Evolutionary conservation across 2,329 filamentous ascomycete genomes (phyloP), one percentile per base, ranked within the genome.

Genomic region (Karstenula rhodostoma): DNA sequence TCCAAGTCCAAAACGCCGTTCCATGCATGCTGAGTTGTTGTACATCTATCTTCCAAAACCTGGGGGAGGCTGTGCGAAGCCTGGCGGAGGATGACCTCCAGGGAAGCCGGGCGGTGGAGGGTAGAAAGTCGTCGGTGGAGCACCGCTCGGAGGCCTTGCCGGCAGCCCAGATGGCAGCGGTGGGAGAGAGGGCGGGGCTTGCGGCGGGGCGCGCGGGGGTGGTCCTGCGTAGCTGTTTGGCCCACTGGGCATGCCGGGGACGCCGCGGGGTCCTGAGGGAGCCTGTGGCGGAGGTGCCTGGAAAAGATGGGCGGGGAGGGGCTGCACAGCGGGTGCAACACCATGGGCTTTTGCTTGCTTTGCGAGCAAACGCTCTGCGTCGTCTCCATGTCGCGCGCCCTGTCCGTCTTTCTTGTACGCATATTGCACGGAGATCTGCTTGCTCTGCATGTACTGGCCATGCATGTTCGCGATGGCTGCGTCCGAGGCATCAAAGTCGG

Each of bases 391-490:
- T 60, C 95, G 86, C 81, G 98, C 94, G 70, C 94, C 94, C 81
- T 97, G 97, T 68, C 95, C 95, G 73, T 99, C 95, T 81, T 98
- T 98, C 85, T 99, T 99, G 86, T 97, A 98, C 42, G 95, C 95
- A 78, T 98, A 99, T 79, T 98, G 94, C 47, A 99, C 95, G 2
- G 91, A 92, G 70, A 98, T 90, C 78, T 97, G 92, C 82, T 97
- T 97, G 84, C 95, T 97, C 84, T 96, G 94, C 62, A 99, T 87
- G 79, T 95, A 98, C 81, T 98, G 94, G 54, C 93, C 93, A 77
- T 97, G 91, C 90, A 99, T 94, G 77, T 94, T 95, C 67, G 89
- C 86, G 64, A 96, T 92, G 44, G 95, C 94, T 63, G 92, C 90
- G 73, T 99, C 95, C 12, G 93, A 95, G 69, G 93, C 91, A 74